phyloP scores from a whole-genome alignment of 2,329 filamentous ascomycete genomes.

The Monilinia aucupariae region DNA sequence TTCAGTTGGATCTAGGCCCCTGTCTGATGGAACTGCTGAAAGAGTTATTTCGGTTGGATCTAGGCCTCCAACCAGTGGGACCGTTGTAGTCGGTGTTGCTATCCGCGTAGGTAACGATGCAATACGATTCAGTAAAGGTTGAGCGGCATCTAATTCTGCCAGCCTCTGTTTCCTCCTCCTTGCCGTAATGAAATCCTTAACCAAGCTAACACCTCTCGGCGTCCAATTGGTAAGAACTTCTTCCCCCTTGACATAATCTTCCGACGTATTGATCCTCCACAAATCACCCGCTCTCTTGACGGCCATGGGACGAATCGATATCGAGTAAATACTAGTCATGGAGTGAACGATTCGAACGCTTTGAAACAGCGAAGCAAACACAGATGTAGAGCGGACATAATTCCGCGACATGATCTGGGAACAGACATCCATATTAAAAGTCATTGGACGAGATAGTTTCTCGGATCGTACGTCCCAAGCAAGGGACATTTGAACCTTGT shows the following conservation, averaged over 20 bases:
- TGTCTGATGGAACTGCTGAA: neutral
- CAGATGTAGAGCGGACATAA: conserved; percentile 78
- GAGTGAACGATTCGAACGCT: conserved; percentile 81
- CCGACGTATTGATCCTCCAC: conserved; percentile 92
- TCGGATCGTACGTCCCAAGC: conserved; percentile 81
- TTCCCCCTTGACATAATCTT: conserved; percentile 95
- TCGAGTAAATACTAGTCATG: conserved; percentile 77
- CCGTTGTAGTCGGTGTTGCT: neutral
- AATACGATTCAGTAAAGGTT: conserved; percentile 58
- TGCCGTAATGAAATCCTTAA: conserved; percentile 77
- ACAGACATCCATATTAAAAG: conserved; percentile 73
- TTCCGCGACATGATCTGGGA: conserved; percentile 79
- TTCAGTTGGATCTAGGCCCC: neutral
- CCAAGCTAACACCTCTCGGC: conserved; percentile 80
- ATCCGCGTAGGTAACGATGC: conserved; percentile 29
- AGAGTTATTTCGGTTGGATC: conserved; percentile 4
- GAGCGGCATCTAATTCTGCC: conserved; percentile 73
- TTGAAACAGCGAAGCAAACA: conserved; percentile 84
- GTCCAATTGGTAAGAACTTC: conserved; percentile 80
- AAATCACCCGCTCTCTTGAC: conserved; percentile 89
- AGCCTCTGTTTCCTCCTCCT: conserved; percentile 68
- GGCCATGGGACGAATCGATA: conserved; percentile 79
- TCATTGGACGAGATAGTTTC: conserved; percentile 81
- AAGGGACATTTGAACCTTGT: conserved; percentile 81
- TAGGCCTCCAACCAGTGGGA: neutral